Percentiles rank a stretch among this genome's conserved stretches.
Evolutionary conservation across 2,329 filamentous ascomycete genomes (phyloP).

Genomic region (Colletotrichum lentis): DNA sequence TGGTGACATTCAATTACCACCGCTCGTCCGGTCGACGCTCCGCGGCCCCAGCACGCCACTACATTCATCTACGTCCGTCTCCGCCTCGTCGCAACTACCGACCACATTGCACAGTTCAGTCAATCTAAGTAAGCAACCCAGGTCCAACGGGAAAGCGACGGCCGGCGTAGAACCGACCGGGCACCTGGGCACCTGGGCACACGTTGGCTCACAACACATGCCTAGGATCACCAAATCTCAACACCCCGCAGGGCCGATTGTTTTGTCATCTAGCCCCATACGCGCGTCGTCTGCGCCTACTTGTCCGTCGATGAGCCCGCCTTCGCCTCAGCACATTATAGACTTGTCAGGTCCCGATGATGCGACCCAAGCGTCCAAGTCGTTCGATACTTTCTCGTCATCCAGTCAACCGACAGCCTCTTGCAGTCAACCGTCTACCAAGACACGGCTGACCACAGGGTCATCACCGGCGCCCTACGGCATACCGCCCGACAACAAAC

Average conservation of each 20-base stretch:
- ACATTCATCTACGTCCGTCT: background rate
- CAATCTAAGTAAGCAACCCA: slow-evolving; percentile 47
- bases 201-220: slow-evolving; percentile 54
- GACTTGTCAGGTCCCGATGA: slow-evolving; percentile 24
- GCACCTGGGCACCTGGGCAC: slow-evolving; percentile 49
- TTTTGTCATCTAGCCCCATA: slow-evolving; percentile 56
- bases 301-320: slow-evolving; percentile 39
- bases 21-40: background rate
- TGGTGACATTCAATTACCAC: background rate
- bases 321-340: slow-evolving; percentile 7
- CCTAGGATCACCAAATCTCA: slow-evolving; percentile 47
- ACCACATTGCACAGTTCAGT: slow-evolving; percentile 13
- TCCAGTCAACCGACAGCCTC: background rate
- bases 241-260: slow-evolving; percentile 50
- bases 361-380: background rate
- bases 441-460: background rate
- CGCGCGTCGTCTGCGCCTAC: slow-evolving; percentile 45
- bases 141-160: slow-evolving; percentile 40
- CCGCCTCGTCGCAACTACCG: slow-evolving; percentile 10
- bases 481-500: slow-evolving; percentile 18
- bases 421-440: background rate
- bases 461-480: background rate
- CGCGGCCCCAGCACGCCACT: background rate
- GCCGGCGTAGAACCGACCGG: slow-evolving; percentile 40
- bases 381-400: background rate